Conservation (phyloP, 345 rosid genomes). For the Heritiera fomes region DNA sequence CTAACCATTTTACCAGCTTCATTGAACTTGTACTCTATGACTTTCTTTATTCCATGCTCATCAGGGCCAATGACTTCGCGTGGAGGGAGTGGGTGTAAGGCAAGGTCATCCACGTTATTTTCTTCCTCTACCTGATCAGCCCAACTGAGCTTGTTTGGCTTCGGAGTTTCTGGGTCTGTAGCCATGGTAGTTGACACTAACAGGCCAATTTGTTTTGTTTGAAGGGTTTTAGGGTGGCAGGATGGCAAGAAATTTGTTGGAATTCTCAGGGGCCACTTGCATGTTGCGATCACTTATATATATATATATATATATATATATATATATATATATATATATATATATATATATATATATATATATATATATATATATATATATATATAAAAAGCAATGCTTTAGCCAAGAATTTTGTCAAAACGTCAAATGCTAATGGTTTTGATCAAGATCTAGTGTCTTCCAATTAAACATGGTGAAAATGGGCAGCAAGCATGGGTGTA, state of each 20-base stretch:
- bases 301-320: no score
- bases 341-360: no score
- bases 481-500: not conserved
- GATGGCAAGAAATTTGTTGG: not conserved
- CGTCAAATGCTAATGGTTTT: not conserved
- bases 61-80: conserved; percentile 75
- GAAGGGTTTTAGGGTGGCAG: not conserved
- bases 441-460: not conserved
- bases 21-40: conserved; percentile 71
- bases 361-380: no score
- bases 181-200: not conserved
- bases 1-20: conserved; percentile 56
- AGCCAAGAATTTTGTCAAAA: not conserved
- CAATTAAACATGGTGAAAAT: no score
- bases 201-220: not conserved
- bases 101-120: conserved; percentile 64
- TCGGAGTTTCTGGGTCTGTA: not conserved
- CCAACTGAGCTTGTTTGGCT: conserved; percentile 53
- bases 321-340: no score
- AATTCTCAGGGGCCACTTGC: not conserved
- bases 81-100: conserved; percentile 70
- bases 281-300: not conserved
- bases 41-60: conserved; percentile 66
- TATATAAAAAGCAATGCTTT: not conserved
- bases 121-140: conserved; percentile 46